Conservation (phyloP, 495 filamentous ascomycete species). For the Penicillium fimorum region DNA sequence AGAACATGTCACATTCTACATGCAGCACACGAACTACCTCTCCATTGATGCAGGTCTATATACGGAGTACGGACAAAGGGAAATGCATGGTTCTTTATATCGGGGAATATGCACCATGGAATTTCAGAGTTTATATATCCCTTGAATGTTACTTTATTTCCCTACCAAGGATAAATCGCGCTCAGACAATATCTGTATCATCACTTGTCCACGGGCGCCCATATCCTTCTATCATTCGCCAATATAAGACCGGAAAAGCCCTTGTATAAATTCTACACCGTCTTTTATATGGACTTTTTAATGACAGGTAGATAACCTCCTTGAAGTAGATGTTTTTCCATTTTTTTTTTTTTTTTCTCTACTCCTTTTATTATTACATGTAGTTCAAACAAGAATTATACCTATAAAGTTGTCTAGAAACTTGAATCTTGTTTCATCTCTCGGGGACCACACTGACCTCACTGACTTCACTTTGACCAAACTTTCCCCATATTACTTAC, state of each 20-base stretch:
- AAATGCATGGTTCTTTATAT: background rate
- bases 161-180: background rate
- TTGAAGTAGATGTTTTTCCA: background rate
- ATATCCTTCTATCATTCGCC: constrained; percentile 44
- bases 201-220: constrained; percentile 51
- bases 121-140: background rate
- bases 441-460: background rate
- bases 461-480: constrained; percentile 23
- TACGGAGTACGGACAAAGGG: background rate
- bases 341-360: background rate
- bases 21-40: background rate
- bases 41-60: background rate
- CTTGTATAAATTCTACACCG: constrained; percentile 17
- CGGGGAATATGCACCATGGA: background rate
- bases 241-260: constrained; percentile 7
- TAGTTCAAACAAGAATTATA: constrained; percentile 13
- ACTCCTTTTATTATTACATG: background rate
- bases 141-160: background rate
- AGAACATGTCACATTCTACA: background rate
- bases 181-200: background rate
- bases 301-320: background rate
- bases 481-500: constrained; percentile 14
- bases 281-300: constrained; percentile 13
- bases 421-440: constrained; percentile 13
- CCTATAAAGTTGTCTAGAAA: background rate